Evolutionary conservation across 116 monocot genomes (phyloP).

Genomic region (Thalassia testudinum): DNA sequence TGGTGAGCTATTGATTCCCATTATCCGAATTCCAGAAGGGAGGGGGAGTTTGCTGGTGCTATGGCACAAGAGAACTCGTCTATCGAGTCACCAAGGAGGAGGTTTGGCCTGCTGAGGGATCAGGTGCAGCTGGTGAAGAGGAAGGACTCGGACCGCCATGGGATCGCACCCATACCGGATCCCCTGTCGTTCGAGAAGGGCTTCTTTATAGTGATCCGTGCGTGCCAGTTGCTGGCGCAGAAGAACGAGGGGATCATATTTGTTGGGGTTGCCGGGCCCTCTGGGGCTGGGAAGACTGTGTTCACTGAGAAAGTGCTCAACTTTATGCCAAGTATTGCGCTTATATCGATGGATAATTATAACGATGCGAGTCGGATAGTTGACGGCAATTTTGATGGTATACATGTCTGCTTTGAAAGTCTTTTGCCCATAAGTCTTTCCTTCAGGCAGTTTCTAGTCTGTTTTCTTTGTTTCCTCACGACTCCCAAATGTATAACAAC

Average conservation of each 20-base stretch:
- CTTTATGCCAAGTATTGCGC: slow-evolving; percentile 82
- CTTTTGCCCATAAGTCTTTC: too few relatives aligned
- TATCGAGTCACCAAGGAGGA: slow-evolving; percentile 70
- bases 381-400: slow-evolving; percentile 96
- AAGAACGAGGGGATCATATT: slow-evolving; percentile 77
- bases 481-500: too few relatives aligned
- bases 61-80: slow-evolving; percentile 24
- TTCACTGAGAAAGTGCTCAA: slow-evolving; percentile 89
- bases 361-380: slow-evolving; percentile 85
- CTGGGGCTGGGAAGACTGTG: slow-evolving; percentile 89
- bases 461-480: too few relatives aligned
- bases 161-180: slow-evolving; percentile 37
- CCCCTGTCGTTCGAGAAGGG: slow-evolving; percentile 51
- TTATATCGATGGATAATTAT: slow-evolving; percentile 93
- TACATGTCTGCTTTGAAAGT: slow-evolving; percentile 2
- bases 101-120: slow-evolving; percentile 16
- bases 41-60: too few relatives aligned
- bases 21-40: too few relatives aligned
- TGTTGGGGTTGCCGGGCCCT: slow-evolving; percentile 86
- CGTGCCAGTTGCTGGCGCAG: slow-evolving; percentile 62
- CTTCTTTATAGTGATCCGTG: slow-evolving; percentile 51
- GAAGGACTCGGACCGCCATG: slow-evolving; percentile 30
- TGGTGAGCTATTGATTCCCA: too few relatives aligned
- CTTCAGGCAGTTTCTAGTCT: too few relatives aligned
- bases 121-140: slow-evolving; percentile 48